phyloP scores from a whole-genome alignment of 768 basidiomycete genomes.

The Russula ochroleuca region DNA sequence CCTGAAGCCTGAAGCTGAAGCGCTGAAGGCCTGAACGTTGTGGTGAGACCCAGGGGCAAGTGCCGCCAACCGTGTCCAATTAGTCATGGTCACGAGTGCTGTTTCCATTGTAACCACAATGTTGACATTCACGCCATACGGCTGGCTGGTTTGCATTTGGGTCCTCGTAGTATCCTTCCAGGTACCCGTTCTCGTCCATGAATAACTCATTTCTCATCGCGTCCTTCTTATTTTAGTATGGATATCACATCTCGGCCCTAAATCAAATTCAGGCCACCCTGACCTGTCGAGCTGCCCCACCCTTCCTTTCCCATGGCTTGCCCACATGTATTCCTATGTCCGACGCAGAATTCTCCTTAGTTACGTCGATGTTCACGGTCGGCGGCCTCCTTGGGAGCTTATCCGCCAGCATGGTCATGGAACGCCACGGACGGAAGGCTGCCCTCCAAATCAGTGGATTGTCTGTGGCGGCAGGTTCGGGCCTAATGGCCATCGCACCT shows the following conservation, averaged over 20 bases:
- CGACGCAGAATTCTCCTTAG: slow-evolving; percentile 67
- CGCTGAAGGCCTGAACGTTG: no score
- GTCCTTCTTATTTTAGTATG: slow-evolving; percentile 51
- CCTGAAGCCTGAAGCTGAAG: no score
- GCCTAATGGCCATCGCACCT: slow-evolving; percentile 60
- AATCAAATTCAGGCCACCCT: slow-evolving; percentile 82
- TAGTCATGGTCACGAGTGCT: not conserved
- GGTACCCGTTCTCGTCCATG: slow-evolving; percentile 28
- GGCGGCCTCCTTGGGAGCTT: slow-evolving; percentile 83
- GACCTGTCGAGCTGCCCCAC: slow-evolving; percentile 51
- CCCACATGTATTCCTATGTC: slow-evolving; percentile 80
- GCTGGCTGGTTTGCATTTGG: slow-evolving; percentile 66
- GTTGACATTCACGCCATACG: slow-evolving; percentile 62
- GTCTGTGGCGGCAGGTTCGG: slow-evolving; percentile 54
- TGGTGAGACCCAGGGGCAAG: no score
- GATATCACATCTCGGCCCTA: slow-evolving; percentile 88
- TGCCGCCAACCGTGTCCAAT: no score
- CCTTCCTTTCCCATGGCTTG: slow-evolving; percentile 38
- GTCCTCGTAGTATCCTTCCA: slow-evolving; percentile 58
- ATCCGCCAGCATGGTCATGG: slow-evolving; percentile 62
- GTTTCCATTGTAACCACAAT: not conserved
- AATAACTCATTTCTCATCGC: not conserved
- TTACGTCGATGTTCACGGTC: slow-evolving; percentile 82
- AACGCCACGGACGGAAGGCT: slow-evolving; percentile 64
- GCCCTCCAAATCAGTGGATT: slow-evolving; percentile 57